These are phyloP conservation scores for Penicillium malachiteum DNA, from an alignment of 495 filamentous ascomycete species.

Conservation along the genomic window DNA sequence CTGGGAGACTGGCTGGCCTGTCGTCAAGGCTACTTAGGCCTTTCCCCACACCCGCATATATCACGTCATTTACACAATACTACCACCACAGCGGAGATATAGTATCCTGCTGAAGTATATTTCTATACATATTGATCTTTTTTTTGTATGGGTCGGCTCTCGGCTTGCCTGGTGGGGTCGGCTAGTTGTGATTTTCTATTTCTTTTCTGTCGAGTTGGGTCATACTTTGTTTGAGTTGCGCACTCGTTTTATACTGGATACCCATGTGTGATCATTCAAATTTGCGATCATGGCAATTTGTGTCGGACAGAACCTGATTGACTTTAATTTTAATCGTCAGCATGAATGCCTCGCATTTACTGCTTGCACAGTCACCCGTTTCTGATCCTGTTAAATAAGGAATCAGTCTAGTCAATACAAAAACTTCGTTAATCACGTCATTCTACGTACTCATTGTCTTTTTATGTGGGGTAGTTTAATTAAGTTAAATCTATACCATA, in stretches of 20 bases:
- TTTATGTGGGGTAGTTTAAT: background rate
- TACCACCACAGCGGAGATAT: background rate
- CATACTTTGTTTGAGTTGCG: slow-evolving; percentile 20
- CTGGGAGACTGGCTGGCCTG: slow-evolving; percentile 62
- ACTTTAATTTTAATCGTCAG: slow-evolving; percentile 10
- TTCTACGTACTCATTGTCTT: slow-evolving; percentile 1
- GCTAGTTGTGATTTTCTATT: slow-evolving; percentile 2
- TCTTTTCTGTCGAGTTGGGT: slow-evolving; percentile 25
- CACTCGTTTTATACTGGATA: slow-evolving; percentile 26
- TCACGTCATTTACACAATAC: background rate
- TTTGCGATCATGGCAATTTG: slow-evolving; percentile 1
- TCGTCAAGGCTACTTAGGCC: slow-evolving; percentile 20
- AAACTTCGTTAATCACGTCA: slow-evolving; percentile 5
- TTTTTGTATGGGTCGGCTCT: slow-evolving; percentile 2
- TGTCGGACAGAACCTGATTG: slow-evolving; percentile 11
- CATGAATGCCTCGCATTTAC: background rate
- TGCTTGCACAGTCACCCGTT: background rate
- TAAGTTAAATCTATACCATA: background rate
- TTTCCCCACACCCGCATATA: background rate
- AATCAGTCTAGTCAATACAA: background rate
- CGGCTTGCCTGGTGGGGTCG: background rate
- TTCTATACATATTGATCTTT: slow-evolving; percentile 1
- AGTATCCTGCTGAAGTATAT: background rate
- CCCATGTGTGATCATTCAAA: slow-evolving; percentile 19
- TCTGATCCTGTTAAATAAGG: background rate